Base-by-base conservation (phyloP, 257 asterid genomes). In the Nicotiana tabacum region DNA sequence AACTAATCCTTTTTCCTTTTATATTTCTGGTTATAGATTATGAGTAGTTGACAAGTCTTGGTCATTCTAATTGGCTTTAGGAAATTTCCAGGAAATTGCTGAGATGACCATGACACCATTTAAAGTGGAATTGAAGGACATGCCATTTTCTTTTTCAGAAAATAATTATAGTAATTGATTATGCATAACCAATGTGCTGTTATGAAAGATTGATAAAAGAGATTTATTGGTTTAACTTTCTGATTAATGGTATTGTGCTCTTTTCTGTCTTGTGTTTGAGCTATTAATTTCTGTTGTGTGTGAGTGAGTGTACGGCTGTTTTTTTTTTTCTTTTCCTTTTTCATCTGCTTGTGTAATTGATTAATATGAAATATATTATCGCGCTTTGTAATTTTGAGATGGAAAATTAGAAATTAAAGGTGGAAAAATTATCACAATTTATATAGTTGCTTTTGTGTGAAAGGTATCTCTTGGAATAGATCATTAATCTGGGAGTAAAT, bases 81-180 rank as follows among this genome's bases (percentile, higher is more conserved):
- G 80, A 74, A 74, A 74, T 51, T 74, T 74, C 80, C 21, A 13
- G 16, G 80, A 74, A 74, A 74, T 15, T 48, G 53, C 62, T 46
- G 7, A 6, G 37, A 48, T 74, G 80, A 74, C 80, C 64, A 51
- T 51, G 80, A 74, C 80, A 46, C 62, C 80, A 74, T 74, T 2
- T 27, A 1, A 39, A 51, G 15, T 48, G 16, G 18, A 13, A 27
- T 48, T 24, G 5, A 72, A 13, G 6, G n/a, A 74, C 43, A 74
- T 74, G 21, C 13, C 21, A 13, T 6, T 12, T 67, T 46, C 4
- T 3, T 61, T 21, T 12, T 32, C 61, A 12, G 3, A 46, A 48
- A 74, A 48, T 1, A 15, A 12, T 15, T 27, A 51, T 24, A 8
- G 11, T 43, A 21, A 15, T 27, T 74, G 9, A 48, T 74, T 27